Conservation (phyloP, 2,329 filamentous ascomycete genomes). For the Trichoderma sp. region DNA sequence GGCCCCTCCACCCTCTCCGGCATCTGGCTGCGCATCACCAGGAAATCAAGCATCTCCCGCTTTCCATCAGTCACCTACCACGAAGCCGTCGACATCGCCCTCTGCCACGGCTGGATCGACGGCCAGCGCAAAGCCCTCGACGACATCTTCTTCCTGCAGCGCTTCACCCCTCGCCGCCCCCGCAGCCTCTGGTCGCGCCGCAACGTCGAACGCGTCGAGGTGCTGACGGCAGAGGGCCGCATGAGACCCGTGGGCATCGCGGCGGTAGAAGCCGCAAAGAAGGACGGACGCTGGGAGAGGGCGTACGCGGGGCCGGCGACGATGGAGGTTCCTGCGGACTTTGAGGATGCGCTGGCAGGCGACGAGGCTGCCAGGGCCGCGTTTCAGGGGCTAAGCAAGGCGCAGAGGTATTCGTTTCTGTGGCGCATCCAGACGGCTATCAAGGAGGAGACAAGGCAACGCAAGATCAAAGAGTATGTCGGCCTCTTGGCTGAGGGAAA, state of each 20-base stretch:
- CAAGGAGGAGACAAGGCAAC: conserved; percentile 35
- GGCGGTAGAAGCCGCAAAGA: conserved; percentile 57
- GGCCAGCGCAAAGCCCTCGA: conserved; percentile 53
- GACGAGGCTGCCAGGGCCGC: conserved; percentile 42
- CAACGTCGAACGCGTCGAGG: conserved; percentile 56
- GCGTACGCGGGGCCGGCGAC: conserved; percentile 56
- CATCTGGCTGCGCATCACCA: conserved; percentile 53
- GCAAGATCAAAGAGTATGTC: conserved; percentile 48
- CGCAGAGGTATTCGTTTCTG: conserved; percentile 51
- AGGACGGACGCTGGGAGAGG: conserved; percentile 60
- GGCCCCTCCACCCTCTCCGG: conserved; percentile 42
- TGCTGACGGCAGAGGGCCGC: conserved; percentile 48
- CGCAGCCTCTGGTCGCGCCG: conserved; percentile 62
- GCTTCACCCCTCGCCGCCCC: conserved; percentile 60
- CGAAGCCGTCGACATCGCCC: conserved; percentile 58
- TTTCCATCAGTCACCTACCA: conserved; percentile 51
- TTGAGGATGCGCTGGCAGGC: conserved; percentile 47
- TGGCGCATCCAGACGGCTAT: conserved; percentile 49
- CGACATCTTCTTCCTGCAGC: conserved; percentile 53
- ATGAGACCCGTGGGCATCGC: conserved; percentile 53
- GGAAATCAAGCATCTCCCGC: conserved; percentile 45
- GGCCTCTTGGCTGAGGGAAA: conserved; percentile 43
- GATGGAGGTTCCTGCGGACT: conserved; percentile 53
- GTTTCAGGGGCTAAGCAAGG: conserved; percentile 49
- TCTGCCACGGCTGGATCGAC: conserved; percentile 67